Percentiles rank a stretch among this genome's conserved stretches.
Evolutionary conservation across 2,329 filamentous ascomycete genomes (phyloP).

Genomic region (Thielaviopsis musarum): DNA sequence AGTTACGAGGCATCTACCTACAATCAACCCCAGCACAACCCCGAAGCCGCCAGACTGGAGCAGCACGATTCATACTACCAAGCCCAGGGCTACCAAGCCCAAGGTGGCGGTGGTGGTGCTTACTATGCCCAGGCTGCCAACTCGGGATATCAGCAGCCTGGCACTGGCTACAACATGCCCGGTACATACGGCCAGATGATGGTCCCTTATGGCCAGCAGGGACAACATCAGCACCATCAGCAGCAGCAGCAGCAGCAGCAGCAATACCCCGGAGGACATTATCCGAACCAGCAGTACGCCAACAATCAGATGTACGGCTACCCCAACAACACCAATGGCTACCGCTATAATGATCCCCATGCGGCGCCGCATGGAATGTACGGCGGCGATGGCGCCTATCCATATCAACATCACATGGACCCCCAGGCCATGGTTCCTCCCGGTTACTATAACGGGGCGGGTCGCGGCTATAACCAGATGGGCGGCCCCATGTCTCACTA

Average conservation of each 20-base stretch:
- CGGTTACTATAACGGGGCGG: slow-evolving; percentile 19
- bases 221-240: slow-evolving; percentile 7
- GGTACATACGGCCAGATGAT: slow-evolving; percentile 26
- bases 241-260: slow-evolving; percentile 6
- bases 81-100: slow-evolving; percentile 21
- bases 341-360: not conserved
- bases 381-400: not conserved
- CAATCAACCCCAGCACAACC: slow-evolving; percentile 23
- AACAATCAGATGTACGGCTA: not conserved
- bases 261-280: not conserved
- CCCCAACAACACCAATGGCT: not conserved
- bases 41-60: slow-evolving; percentile 43
- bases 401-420: not conserved
- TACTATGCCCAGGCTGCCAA: slow-evolving; percentile 21
- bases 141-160: slow-evolving; percentile 30
- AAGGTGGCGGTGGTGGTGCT: not conserved
- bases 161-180: slow-evolving; percentile 25
- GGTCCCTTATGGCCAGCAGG: slow-evolving; percentile 26
- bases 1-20: slow-evolving; percentile 9
- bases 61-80: slow-evolving; percentile 43
- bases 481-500: slow-evolving; percentile 5
- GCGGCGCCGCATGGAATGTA: not conserved
- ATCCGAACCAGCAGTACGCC: not conserved
- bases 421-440: slow-evolving; percentile 7
- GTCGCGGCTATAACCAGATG: slow-evolving; percentile 12